Conservation (phyloP, 352 stramenopile genomes). For the Elongisporangium prolatum region DNA sequence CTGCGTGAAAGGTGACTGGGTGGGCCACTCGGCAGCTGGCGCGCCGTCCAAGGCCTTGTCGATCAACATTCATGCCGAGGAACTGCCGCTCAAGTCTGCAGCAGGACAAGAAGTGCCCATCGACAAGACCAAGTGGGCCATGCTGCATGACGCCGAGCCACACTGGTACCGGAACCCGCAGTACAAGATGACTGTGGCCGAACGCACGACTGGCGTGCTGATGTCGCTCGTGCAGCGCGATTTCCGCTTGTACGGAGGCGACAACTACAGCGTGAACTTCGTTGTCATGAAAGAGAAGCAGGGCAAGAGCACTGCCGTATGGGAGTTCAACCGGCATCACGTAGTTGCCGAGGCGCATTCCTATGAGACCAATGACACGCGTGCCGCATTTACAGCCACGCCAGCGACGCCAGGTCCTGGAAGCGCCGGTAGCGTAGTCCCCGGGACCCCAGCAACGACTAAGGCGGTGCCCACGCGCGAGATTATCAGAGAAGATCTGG, state of each 20-base stretch:
- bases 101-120: slow-evolving; percentile 31
- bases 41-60: slow-evolving; percentile 14
- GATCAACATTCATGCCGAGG: background rate
- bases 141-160: slow-evolving; percentile 67
- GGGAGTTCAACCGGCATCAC: slow-evolving; percentile 63
- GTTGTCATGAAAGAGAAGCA: slow-evolving; percentile 76
- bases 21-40: slow-evolving; percentile 27
- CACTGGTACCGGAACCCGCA: slow-evolving; percentile 92
- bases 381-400: slow-evolving; percentile 12
- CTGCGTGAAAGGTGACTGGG: slow-evolving; percentile 43
- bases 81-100: slow-evolving; percentile 1
- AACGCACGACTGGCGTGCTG: slow-evolving; percentile 42
- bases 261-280: slow-evolving; percentile 87
- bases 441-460: background rate
- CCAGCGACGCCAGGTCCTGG: slow-evolving; percentile 15
- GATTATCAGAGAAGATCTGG: slow-evolving; percentile 66
- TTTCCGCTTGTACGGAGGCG: slow-evolving; percentile 68
- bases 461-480: slow-evolving; percentile 74
- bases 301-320: slow-evolving; percentile 48
- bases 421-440: background rate
- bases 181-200: slow-evolving; percentile 58
- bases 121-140: slow-evolving; percentile 58
- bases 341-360: slow-evolving; percentile 70
- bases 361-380: slow-evolving; percentile 32
- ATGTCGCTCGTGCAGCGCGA: slow-evolving; percentile 83